Evolutionary conservation across 2,329 filamentous ascomycete genomes (phyloP), one percentile per base, ranked within the genome.

Genomic region (Aspergillus terreus): DNA sequence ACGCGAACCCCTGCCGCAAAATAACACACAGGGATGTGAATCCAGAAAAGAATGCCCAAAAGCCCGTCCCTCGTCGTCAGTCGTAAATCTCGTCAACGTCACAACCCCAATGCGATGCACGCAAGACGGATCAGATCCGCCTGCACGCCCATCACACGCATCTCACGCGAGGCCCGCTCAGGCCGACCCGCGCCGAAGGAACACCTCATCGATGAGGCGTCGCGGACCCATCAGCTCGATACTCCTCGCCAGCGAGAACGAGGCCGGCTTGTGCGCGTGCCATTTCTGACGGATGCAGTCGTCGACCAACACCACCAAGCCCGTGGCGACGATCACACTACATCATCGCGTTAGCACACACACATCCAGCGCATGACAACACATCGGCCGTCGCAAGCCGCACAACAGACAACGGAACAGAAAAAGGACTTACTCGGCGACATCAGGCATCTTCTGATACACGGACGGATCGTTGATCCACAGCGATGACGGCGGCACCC

Each of bases 401-500:
- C 12, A 36, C 35, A 46, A 19, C 17, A 46, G 51, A 46, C 44
- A 44, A 44, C 32, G 36, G 38, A 30, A 17, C 40, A 38, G 46
- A 32, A 46, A 7, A 9, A 44, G 44, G 12, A 82, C 84, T 81
- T 83, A 95, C 90, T 96, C 92, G 56, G 90, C 89, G 64, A 95
- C 83, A 68, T 96, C 92, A 46, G 87, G 87, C 67, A 83, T 76
- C 59, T 82, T 84, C 30, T 81, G 76, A 58, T 94, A 78, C 53
- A 94, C 79, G 14, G 77, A 78, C 53, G 82, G 74, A 69, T 96
- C 90, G 61, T 82, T 89, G 67, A 97, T 90, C 84, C 90, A 92
- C 84, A 97, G 86, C 62, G 88, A 89, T 68, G 88, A 95, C 4
- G 90, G 91, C 50, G 90, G 88, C 21, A 97, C 80, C 91, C 92